Base-by-base conservation (phyloP, 192 early-diverging fungal species). In the Umbelopsis sp. region DNA sequence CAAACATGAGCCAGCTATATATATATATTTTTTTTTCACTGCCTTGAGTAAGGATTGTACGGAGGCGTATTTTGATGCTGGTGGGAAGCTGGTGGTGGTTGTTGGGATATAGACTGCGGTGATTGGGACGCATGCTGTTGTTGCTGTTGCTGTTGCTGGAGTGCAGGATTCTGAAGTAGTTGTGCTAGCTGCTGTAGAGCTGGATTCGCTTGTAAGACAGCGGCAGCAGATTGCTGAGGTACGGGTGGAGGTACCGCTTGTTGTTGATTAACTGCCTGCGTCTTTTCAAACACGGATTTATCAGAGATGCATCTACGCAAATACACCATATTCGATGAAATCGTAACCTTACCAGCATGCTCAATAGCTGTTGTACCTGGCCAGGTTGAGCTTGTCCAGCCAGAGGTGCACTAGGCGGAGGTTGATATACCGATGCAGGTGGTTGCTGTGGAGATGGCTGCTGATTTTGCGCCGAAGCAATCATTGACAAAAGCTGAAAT, bases 351-450 rank as follows among this genome's bases (percentile, higher is more conserved):
- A 52, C 34, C 34, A 44, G 47, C 32, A 34, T 70, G 21, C 20
- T 56, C 16, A 75, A 45, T 25, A 75, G 50, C 43, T 75, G 74
- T 34, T 75, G 74, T 11, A 75, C 56, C 41, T 70, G 74, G 45
- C 59, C 56, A 26, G 74, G 51, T 31, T 66, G 66, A 1, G 73
- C 34, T 6, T 29, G 38, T 10, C 47, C 45, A 4, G 25, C 22
- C 24, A 65, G 43, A 51, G 47, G 12, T 10, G 11, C 44, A 12
- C 36, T 25, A 16, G 50, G 51, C 12, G 54, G 52, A 12, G 52
- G 50, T 24, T 22, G 44, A 32, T 56, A 49, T 73, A 51, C 21
- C n/a, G 38, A 25, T 43, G 49, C n/a, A 43, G 14, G 0, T 1
- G 38, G 17, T 4, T 29, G 72, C 26, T 38, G 29, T 20, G 54